phyloP scores from a whole-genome alignment of 176 grass and related monocot species.

The Poa pratensis region DNA sequence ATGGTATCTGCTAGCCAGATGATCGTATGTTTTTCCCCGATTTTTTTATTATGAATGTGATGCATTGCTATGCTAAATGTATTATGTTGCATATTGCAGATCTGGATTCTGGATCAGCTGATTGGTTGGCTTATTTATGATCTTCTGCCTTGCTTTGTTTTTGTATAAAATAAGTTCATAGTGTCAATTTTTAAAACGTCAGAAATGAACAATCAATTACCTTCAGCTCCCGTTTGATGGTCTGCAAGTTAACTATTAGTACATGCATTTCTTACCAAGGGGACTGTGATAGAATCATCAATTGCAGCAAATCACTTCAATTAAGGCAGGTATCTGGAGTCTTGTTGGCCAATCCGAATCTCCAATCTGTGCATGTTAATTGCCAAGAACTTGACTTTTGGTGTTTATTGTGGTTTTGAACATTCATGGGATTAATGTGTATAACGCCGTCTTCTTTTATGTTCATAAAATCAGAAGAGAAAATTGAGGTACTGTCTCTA shows the following conservation, averaged over 20 bases:
- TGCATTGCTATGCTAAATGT: not conserved
- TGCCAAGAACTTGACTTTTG: not conserved
- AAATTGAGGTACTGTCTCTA: not conserved
- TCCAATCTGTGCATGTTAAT: not conserved
- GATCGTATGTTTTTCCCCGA: not conserved
- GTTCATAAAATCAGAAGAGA: not conserved
- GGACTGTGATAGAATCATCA: not conserved
- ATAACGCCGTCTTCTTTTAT: not conserved
- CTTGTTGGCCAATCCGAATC: not conserved
- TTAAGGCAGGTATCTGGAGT: not conserved
- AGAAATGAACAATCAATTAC: not conserved
- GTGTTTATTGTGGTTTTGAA: not conserved
- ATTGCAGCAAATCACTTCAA: not conserved
- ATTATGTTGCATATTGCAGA: too few relatives aligned
- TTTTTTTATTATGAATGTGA: not conserved
- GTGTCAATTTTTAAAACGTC: not conserved
- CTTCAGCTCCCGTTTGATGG: not conserved
- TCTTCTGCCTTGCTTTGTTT: not conserved
- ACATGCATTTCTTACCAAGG: not conserved
- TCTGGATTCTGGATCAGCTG: not conserved
- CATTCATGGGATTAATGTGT: not conserved
- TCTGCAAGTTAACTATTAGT: not conserved
- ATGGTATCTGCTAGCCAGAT: not conserved
- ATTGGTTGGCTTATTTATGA: conserved; percentile 8
- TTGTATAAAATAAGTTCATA: not conserved